phyloP scores from a whole-genome alignment of 768 basidiomycete species.

The Flagelloscypha sp. region DNA sequence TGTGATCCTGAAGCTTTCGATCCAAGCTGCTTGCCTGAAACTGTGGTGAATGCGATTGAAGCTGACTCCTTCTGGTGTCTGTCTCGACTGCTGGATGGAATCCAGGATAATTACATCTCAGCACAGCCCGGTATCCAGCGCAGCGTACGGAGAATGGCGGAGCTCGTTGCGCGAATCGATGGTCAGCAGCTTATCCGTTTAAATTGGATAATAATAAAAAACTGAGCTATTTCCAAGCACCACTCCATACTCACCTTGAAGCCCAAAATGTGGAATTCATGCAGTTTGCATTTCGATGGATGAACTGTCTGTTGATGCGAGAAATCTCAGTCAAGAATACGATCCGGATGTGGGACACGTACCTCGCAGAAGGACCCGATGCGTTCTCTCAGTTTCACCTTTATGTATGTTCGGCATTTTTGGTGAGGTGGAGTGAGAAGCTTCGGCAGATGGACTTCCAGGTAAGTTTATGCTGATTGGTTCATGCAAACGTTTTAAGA shows the following conservation, averaged over 20 bases:
- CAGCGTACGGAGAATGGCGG: constrained; percentile 89
- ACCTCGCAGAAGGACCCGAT: constrained; percentile 92
- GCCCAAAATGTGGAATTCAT: constrained; percentile 95
- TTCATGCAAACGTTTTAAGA: constrained; percentile 3
- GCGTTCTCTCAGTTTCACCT: constrained; percentile 99
- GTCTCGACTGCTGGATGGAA: constrained; percentile 89
- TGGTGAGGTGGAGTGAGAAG: constrained; percentile 92
- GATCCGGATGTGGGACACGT: constrained; percentile 99
- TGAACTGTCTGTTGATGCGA: constrained; percentile 98
- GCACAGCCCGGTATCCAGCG: constrained; percentile 95
- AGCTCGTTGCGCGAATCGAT: constrained; percentile 86
- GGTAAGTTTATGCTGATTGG: constrained; percentile 35
- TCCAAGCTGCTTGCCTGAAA: constrained; percentile 60
- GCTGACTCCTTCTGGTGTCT: constrained; percentile 99
- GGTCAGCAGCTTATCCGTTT: constrained; percentile 33
- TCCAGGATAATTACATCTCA: constrained; percentile 96
- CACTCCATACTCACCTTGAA: constrained; percentile 80
- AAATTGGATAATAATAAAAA: background rate
- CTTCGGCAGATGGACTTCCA: constrained; percentile 98
- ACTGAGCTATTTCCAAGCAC: constrained; percentile 38
- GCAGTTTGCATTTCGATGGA: constrained; percentile 99
- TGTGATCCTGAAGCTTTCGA: constrained; percentile 88
- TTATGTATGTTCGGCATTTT: constrained; percentile 96
- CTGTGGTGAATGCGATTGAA: constrained; percentile 78
- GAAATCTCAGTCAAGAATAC: constrained; percentile 97